These are phyloP conservation scores for Coemansia sp. DNA, from an alignment of 192 early-diverging fungal species.

Conservation along the genomic window DNA sequence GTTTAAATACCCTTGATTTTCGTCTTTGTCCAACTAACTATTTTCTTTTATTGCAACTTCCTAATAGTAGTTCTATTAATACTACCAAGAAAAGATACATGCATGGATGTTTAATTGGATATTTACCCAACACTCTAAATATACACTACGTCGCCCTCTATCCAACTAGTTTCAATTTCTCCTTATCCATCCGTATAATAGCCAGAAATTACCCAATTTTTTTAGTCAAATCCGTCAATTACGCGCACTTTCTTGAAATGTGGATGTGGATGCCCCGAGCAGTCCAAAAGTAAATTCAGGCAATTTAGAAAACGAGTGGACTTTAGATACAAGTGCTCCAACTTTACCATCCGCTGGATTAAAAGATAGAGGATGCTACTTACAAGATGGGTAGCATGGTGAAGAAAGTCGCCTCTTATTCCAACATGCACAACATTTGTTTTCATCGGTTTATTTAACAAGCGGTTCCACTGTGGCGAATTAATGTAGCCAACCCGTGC, in stretches of 20 bases:
- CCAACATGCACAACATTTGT: not conserved
- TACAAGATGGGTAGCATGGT: not conserved
- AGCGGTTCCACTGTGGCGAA: not conserved
- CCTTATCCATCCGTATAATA: too few species aligned
- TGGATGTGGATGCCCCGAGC: not conserved
- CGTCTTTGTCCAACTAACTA: too few species aligned
- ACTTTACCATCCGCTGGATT: not conserved
- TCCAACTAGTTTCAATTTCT: too few species aligned
- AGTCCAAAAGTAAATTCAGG: not conserved
- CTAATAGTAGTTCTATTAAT: too few species aligned
- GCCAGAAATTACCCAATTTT: too few species aligned
- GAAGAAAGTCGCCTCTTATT: not conserved
- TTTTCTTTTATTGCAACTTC: too few species aligned
- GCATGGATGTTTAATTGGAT: too few species aligned
- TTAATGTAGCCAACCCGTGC: not conserved
- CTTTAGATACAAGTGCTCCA: not conserved
- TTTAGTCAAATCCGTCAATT: not conserved
- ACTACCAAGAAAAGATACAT: too few species aligned
- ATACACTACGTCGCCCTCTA: too few species aligned
- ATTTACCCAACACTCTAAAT: too few species aligned
- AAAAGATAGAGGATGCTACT: not conserved
- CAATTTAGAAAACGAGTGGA: not conserved
- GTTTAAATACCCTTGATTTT: too few species aligned
- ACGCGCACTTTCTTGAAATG: not conserved
- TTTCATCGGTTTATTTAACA: not conserved